Base-by-base conservation (phyloP, 768 basidiomycete genomes). In the Auriculariales sp. region DNA sequence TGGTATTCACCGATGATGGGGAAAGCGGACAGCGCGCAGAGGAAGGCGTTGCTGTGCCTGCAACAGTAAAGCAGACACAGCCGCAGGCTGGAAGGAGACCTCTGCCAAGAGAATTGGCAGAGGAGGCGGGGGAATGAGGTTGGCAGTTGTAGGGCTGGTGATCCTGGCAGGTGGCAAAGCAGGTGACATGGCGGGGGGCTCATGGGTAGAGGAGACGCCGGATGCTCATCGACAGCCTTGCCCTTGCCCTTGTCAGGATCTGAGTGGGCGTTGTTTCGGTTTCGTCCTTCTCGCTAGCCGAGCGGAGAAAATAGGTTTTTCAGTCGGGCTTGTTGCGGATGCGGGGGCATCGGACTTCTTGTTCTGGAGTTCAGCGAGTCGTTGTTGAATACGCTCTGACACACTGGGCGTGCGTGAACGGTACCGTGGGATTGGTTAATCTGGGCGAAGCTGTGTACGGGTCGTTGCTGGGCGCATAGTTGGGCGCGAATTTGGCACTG, bases 401-500 rank as follows among this genome's bases (percentile, higher is more conserved):
- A 94, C 83, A 46, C 82, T 91, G 14, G 79, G 73, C 15, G 83
- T 79, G 17, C 86, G 74, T 75, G 70, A 1, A 61, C 49, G 19
- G 44, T 59, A 46, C 32, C 45, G 4, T 50, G 49, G n/a, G 52
- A 32, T 14, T 55, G 52, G 7, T 50, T 45, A 9, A 79, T 61
- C 49, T 76, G 9, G 89, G 86, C 15, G 89, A 90, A n/a, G 71
- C 73, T 1, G 90, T 91, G 62, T 84, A 91, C 54, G 77, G 80
- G 64, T 92, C 89, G 39, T n/a, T n/a, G n/a, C 54, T 59, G 12
- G 69, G 56, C 47, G 72, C 72, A n/a, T 36, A 36, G 22, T 74
- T 81, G 5, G 91, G 91, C 4, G 89, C 88, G 58, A 94, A 94
- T 59, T 87, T 89, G 34, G 77, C 86, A 62, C 91, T 94, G 58